These are phyloP conservation scores for Amylostereum areolatum DNA, from an alignment of 1,284 basidiomycete genomes.

Conservation along the genomic window DNA sequence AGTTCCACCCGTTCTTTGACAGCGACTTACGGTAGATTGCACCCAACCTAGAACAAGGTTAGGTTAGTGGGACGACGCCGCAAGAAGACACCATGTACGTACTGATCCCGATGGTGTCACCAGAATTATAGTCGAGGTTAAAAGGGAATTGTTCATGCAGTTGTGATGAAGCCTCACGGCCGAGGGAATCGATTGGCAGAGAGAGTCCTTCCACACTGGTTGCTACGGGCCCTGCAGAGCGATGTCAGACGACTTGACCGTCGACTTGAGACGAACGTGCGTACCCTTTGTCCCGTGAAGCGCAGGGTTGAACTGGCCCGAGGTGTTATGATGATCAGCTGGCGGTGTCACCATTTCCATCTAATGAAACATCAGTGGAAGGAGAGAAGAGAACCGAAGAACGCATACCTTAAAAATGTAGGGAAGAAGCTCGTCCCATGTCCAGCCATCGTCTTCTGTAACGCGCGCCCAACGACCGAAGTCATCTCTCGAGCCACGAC, in stretches of 20 bases:
- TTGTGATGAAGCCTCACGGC: conserved; percentile 9
- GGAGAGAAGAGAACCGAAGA: background rate
- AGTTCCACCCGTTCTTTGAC: too few species aligned
- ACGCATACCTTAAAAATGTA: conserved; percentile 25
- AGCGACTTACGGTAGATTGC: conserved; percentile 10
- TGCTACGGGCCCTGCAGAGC: background rate
- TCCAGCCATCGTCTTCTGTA: conserved; percentile 31
- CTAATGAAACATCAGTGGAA: background rate
- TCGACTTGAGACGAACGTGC: background rate
- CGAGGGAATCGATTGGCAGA: conserved; percentile 6
- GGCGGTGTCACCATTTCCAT: background rate
- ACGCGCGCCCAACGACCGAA: conserved; percentile 28
- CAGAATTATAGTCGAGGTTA: conserved; percentile 15
- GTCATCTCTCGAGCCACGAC: conserved; percentile 30
- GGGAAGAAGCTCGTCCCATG: conserved; percentile 27
- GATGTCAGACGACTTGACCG: background rate
- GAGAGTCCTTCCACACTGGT: background rate
- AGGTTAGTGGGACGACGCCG: background rate
- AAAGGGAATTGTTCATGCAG: conserved; percentile 12
- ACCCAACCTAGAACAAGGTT: too few species aligned
- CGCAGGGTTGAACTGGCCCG: background rate
- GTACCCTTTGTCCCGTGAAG: background rate
- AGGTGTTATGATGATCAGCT: background rate
- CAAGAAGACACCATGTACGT: background rate
- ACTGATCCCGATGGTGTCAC: conserved; percentile 12